Conservation (phyloP, 345 rosid species). For the Populus alba region DNA sequence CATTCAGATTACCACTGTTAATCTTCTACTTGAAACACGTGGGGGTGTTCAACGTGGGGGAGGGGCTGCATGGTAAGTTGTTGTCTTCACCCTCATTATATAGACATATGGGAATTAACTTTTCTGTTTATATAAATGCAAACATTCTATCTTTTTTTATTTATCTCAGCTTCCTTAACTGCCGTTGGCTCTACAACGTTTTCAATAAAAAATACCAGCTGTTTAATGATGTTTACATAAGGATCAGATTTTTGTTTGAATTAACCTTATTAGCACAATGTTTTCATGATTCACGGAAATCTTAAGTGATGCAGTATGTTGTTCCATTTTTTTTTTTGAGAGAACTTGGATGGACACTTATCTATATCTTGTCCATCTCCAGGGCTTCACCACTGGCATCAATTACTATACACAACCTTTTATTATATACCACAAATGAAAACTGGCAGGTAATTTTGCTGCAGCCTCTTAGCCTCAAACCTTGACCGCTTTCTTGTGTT, state of each 20-base stretch:
- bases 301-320: background rate
- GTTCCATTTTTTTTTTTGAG: background rate
- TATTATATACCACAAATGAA: constrained; percentile 83
- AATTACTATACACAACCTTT: constrained; percentile 79
- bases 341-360: background rate
- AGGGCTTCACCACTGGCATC: constrained; percentile 98
- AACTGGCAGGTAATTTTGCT: constrained; percentile 74
- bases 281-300: background rate
- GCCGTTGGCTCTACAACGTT: background rate
- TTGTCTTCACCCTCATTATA: background rate
- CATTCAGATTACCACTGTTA: constrained; percentile 75
- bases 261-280: background rate
- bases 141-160: background rate
- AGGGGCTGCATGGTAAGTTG: constrained; percentile 85
- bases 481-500: background rate
- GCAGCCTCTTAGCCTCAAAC: background rate
- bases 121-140: constrained; percentile 1
- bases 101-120: background rate
- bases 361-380: constrained; percentile 14
- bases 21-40: constrained; percentile 88
- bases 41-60: constrained; percentile 65
- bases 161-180: background rate
- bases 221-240: background rate
- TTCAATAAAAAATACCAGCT: background rate
- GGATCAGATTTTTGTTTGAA: background rate